phyloP scores from a whole-genome alignment of 768 basidiomycete genomes.

The Pleurotus salmoneostramineus region DNA sequence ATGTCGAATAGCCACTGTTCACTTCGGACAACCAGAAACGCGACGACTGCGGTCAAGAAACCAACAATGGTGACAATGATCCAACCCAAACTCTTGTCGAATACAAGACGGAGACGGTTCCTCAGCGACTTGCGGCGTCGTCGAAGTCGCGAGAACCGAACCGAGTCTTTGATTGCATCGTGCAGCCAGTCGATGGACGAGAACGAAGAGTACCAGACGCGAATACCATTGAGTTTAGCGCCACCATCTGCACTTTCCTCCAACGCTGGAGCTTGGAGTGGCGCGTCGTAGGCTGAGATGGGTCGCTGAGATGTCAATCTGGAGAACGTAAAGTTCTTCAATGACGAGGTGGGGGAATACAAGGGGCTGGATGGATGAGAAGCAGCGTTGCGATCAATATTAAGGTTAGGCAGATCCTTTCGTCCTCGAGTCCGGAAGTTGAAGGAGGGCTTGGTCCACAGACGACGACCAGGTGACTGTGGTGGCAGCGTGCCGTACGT shows the following conservation, averaged over 20 bases:
- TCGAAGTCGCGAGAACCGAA: slow-evolving; percentile 71
- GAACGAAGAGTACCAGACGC: slow-evolving; percentile 88
- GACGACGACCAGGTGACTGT: slow-evolving; percentile 17
- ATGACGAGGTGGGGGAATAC: slow-evolving; percentile 30
- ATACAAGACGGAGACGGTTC: slow-evolving; percentile 53
- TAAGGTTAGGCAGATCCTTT: slow-evolving; percentile 27
- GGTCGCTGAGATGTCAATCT: slow-evolving; percentile 50
- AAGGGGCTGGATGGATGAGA: slow-evolving; percentile 33
- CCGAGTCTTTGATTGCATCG: slow-evolving; percentile 92
- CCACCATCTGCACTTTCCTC: slow-evolving; percentile 45
- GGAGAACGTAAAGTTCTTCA: slow-evolving; percentile 35
- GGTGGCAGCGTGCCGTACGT: slow-evolving; percentile 59
- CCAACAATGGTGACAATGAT: slow-evolving; percentile 87
- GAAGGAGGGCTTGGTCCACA: slow-evolving; percentile 21
- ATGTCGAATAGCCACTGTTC: slow-evolving; percentile 91
- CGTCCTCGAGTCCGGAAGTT: slow-evolving; percentile 29
- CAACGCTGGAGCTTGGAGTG: slow-evolving; percentile 27
- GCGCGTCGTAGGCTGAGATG: slow-evolving; percentile 71
- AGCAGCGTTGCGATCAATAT: slow-evolving; percentile 23
- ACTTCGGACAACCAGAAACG: slow-evolving; percentile 79
- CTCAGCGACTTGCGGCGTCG: slow-evolving; percentile 60
- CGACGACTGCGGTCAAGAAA: slow-evolving; percentile 78
- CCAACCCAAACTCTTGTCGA: slow-evolving; percentile 86
- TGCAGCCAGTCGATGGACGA: slow-evolving; percentile 96
- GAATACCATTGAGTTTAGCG: slow-evolving; percentile 78